phyloP scores from a whole-genome alignment of 2,329 filamentous ascomycete species.

The Botrytis tulipae region DNA sequence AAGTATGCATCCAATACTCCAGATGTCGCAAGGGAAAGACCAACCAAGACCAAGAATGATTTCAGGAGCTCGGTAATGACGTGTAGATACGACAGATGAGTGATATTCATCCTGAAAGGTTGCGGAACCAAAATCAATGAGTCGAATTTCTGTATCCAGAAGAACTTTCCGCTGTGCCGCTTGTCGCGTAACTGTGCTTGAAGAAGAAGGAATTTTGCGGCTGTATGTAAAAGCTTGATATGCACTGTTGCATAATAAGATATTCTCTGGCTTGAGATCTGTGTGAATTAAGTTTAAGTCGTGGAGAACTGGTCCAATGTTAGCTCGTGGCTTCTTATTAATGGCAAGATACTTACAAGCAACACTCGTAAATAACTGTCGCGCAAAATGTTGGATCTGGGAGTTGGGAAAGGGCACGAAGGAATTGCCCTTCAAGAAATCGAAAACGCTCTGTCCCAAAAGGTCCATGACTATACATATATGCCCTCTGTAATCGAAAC shows the following conservation, averaged over 20 bases:
- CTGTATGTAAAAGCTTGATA: constrained; percentile 73
- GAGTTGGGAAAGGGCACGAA: constrained; percentile 98
- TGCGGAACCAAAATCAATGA: constrained; percentile 71
- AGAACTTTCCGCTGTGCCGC: constrained; percentile 64
- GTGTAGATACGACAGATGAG: constrained; percentile 67
- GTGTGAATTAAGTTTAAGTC: constrained; percentile 98
- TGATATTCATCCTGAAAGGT: constrained; percentile 74
- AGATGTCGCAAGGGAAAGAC: constrained; percentile 71
- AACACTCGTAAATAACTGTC: constrained; percentile 95
- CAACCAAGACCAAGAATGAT: constrained; percentile 69
- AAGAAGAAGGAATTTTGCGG: constrained; percentile 66
- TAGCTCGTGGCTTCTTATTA: constrained; percentile 4
- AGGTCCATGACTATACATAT: constrained; percentile 82
- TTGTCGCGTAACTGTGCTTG: constrained; percentile 56
- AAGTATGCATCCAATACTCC: constrained; percentile 71
- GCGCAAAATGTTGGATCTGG: constrained; percentile 95
- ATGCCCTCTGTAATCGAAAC: constrained; percentile 95
- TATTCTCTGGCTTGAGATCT: constrained; percentile 69
- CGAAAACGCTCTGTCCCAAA: constrained; percentile 94
- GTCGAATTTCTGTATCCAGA: constrained; percentile 65
- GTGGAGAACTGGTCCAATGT: constrained; percentile 68
- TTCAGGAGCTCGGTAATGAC: constrained; percentile 68
- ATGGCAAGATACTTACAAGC: constrained; percentile 68
- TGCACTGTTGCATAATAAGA: constrained; percentile 61
- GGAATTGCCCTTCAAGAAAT: constrained; percentile 91